Base-by-base conservation (phyloP, 257 asterid genomes). In the Solanum pennellii region DNA sequence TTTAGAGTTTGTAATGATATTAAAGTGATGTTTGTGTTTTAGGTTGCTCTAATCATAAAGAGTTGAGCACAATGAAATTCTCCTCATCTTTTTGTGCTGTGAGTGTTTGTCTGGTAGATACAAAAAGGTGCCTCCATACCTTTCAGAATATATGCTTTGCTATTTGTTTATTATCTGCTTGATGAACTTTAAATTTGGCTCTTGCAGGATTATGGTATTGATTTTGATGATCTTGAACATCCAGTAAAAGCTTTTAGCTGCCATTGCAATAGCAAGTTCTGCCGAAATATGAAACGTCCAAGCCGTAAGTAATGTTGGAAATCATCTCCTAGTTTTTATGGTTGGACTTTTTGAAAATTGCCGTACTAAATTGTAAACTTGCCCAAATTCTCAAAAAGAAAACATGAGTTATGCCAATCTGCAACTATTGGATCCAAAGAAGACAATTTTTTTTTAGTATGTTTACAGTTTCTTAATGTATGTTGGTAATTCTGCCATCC, bases 201-300 rank as follows among this genome's bases (percentile, higher is more conserved):
- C 31, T 91, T 90, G 90, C 96, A 94, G 98, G 99, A 96, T 88
- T 96, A 96, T 88, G 98, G 99, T 75, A 94, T 95, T 84, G 99
- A 96, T 85, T 95, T 96, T 93, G 99, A 96, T 68, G 99, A 96
- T 90, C 90, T 91, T 37, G 98, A 93, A 62, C 94, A 93, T 90
- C 99, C 98, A 25, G 89, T 94, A 18, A 93, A 95, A 93, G 96
- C 98, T 16, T 96, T 96, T 75, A 45, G 74, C 82, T 96, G 99
- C 90, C 92, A 89, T 52, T 96, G 99, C 87, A 94, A 98, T 89
- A 94, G 99, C 94, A 90, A 90, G 91, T 94, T 91, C 89, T 96
- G 99, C 92, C 92, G 99, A 89, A 94, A 92, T 92, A 92, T 94
- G 84, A 94, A 91, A 88, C 98, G 98, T 65, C 85, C 89, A 56